Evolutionary conservation across 805 yeast species (phyloP).

Genomic region (Candida orba): DNA sequence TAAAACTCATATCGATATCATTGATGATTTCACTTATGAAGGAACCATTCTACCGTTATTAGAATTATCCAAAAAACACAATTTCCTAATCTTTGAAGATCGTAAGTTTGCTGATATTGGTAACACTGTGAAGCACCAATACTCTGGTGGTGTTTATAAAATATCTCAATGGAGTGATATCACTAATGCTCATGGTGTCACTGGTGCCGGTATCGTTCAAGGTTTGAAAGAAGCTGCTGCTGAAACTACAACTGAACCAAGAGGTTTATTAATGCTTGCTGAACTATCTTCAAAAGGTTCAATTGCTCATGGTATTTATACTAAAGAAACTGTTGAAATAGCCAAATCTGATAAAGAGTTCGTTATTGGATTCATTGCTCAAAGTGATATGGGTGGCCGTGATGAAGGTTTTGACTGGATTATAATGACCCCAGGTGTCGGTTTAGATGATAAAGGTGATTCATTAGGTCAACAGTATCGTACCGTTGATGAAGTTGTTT

Average conservation of each 20-base stretch:
- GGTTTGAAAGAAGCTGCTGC: constrained; percentile 78
- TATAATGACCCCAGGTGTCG: constrained; percentile 97
- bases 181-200: constrained; percentile 95
- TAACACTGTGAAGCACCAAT: constrained; percentile 91
- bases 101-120: constrained; percentile 98
- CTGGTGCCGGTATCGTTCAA: constrained; percentile 87
- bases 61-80: constrained; percentile 68
- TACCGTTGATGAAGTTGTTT: constrained; percentile 77
- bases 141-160: constrained; percentile 80
- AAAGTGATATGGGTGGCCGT: constrained; percentile 74
- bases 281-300: constrained; percentile 93
- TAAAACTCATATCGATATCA: constrained; percentile 90
- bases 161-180: constrained; percentile 95
- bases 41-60: constrained; percentile 70
- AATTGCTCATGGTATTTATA: constrained; percentile 87
- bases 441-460: constrained; percentile 94
- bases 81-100: constrained; percentile 91
- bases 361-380: constrained; percentile 96
- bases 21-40: constrained; percentile 82
- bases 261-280: constrained; percentile 92
- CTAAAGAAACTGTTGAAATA: constrained; percentile 80
- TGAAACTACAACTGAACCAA: constrained; percentile 62
- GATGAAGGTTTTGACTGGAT: constrained; percentile 91
- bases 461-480: constrained; percentile 94
- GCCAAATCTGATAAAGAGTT: constrained; percentile 83